phyloP scores from a whole-genome alignment of 2,329 filamentous ascomycete genomes.

The Curvularia hawaiiensis region DNA sequence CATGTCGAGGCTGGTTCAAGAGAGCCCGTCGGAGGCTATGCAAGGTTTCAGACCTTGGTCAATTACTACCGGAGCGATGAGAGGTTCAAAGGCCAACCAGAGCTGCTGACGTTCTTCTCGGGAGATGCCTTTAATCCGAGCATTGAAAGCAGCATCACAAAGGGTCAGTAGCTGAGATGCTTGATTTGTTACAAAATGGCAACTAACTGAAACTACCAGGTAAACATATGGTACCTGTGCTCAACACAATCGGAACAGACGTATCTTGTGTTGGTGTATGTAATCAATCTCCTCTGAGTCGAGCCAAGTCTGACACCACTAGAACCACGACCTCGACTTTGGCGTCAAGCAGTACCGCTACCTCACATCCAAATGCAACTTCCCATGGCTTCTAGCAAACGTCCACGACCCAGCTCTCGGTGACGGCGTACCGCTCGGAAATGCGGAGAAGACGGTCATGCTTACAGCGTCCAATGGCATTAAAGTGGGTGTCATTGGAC shows the following conservation, averaged over 20 bases:
- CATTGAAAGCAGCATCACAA: slow-evolving; percentile 85
- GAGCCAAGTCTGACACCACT: slow-evolving; percentile 18
- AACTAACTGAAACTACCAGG: slow-evolving; percentile 48
- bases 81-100: slow-evolving; percentile 66
- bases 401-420: slow-evolving; percentile 84
- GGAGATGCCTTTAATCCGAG: slow-evolving; percentile 94
- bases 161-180: slow-evolving; percentile 58
- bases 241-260: slow-evolving; percentile 78
- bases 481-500: slow-evolving; percentile 82
- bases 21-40: slow-evolving; percentile 81
- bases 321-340: slow-evolving; percentile 95
- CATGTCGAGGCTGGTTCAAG: slow-evolving; percentile 78
- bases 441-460: slow-evolving; percentile 76
- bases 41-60: slow-evolving; percentile 78
- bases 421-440: slow-evolving; percentile 73
- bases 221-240: slow-evolving; percentile 83
- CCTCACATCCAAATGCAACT: slow-evolving; percentile 74
- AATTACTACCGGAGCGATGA: slow-evolving; percentile 72
- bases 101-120: slow-evolving; percentile 80
- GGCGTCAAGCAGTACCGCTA: slow-evolving; percentile 80
- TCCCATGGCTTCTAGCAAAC: slow-evolving; percentile 90
- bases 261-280: slow-evolving; percentile 81
- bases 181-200: neutral
- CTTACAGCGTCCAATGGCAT: slow-evolving; percentile 81
- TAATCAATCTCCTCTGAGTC: slow-evolving; percentile 21